phyloP scores from a whole-genome alignment of 2,329 filamentous ascomycete species.

The Cladosporium sp. region DNA sequence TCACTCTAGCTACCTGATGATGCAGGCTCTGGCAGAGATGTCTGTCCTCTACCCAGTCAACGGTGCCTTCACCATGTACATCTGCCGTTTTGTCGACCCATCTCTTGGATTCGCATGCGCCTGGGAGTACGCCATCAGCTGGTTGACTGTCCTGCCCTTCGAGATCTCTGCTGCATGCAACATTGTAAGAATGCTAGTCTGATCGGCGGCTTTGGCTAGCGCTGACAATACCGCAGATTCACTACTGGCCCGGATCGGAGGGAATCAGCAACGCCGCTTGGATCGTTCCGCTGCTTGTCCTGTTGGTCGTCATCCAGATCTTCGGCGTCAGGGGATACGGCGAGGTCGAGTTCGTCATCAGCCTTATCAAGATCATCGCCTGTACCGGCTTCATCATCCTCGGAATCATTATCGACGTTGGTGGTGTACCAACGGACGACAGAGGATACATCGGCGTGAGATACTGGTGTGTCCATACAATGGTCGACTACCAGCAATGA shows the following conservation, averaged over 20 bases:
- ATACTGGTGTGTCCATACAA: slow-evolving; percentile 41
- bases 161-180: slow-evolving; percentile 25
- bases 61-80: slow-evolving; percentile 37
- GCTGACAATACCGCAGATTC: slow-evolving; percentile 12
- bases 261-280: slow-evolving; percentile 63
- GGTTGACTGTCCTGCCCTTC: slow-evolving; percentile 22
- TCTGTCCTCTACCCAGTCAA: slow-evolving; percentile 37
- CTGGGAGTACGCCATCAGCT: slow-evolving; percentile 26
- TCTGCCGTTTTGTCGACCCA: slow-evolving; percentile 41
- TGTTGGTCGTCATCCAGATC: slow-evolving; percentile 76
- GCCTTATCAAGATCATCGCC: slow-evolving; percentile 30
- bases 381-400: slow-evolving; percentile 58
- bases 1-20: slow-evolving; percentile 18
- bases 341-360: slow-evolving; percentile 24
- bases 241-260: slow-evolving; percentile 19
- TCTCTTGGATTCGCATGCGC: slow-evolving; percentile 26
- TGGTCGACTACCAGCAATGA: not conserved
- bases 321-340: slow-evolving; percentile 63
- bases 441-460: slow-evolving; percentile 16
- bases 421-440: slow-evolving; percentile 45
- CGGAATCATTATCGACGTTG: slow-evolving; percentile 52
- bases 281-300: slow-evolving; percentile 72
- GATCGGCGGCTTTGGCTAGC: not conserved
- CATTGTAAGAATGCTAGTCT: slow-evolving; percentile 8
- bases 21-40: slow-evolving; percentile 37